A percentile compares a stretch with the other conserved stretches of the same genome.
Evolutionary conservation across 139 green algal genomes (phyloP).

Genomic region (Micractinium conductrix): DNA sequence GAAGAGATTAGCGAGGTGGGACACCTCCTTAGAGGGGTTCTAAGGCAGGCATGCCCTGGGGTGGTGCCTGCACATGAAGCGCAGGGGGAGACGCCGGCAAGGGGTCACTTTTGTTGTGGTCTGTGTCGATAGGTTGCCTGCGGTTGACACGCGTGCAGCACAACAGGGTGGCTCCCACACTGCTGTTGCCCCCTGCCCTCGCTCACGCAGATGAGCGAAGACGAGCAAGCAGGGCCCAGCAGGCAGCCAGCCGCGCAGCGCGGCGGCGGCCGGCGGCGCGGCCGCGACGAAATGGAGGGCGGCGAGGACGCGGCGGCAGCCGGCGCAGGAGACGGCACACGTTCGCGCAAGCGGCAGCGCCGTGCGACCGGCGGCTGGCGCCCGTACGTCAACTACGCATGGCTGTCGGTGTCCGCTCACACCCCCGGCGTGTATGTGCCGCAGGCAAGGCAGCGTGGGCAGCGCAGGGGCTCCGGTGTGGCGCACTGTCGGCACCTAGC

Average conservation of each 20-base stretch:
- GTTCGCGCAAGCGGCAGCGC: not conserved
- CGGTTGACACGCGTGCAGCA: not conserved
- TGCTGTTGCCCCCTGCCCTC: not conserved
- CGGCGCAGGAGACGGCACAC: not conserved
- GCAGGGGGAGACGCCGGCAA: not conserved
- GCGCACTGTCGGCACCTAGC: too few relatives aligned
- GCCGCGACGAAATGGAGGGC: not conserved
- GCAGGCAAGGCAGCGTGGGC: constrained; percentile 36
- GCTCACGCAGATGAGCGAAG: constrained; percentile 2
- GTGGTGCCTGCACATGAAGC: not conserved
- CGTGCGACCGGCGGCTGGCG: constrained; percentile 1
- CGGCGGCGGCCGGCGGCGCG: not conserved
- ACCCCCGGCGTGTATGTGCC: constrained; percentile 62
- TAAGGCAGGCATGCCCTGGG: too few relatives aligned
- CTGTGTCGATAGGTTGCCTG: too few relatives aligned
- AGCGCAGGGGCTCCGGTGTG: not conserved
- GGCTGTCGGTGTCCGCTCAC: constrained; percentile 47
- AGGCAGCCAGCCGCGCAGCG: not conserved
- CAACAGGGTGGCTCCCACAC: not conserved
- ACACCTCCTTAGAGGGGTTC: not conserved
- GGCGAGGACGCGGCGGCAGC: not conserved
- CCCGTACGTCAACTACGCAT: constrained; percentile 48
- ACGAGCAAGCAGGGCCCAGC: not conserved
- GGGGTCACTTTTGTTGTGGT: too few relatives aligned
- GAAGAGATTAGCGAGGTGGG: not conserved